Percentiles rank a stretch among this genome's conserved stretches.
Conservation (phyloP, 345 rosid genomes). For the Salix brachista region DNA sequence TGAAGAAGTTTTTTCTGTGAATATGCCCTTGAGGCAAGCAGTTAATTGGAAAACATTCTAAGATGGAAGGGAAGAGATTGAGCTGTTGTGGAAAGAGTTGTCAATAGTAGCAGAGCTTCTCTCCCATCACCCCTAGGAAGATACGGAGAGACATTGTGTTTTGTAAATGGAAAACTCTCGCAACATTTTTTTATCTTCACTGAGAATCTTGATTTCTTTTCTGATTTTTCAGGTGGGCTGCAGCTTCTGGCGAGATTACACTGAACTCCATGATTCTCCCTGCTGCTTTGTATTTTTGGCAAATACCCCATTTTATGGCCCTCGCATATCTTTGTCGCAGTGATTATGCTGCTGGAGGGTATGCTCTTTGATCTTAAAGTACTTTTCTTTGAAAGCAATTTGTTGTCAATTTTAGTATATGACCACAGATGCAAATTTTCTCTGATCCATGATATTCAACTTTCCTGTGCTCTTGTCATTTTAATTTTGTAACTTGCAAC, state of each 20-base stretch:
- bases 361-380: slow-evolving; percentile 13
- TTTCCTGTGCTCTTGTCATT: background rate
- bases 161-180: too few species aligned
- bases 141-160: background rate
- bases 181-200: background rate
- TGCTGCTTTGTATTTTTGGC: slow-evolving; percentile 96
- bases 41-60: background rate
- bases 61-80: background rate
- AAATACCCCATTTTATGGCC: slow-evolving; percentile 98
- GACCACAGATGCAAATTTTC: background rate
- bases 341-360: slow-evolving; percentile 98
- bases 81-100: background rate
- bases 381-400: background rate
- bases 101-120: background rate
- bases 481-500: too few species aligned
- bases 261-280: slow-evolving; percentile 75
- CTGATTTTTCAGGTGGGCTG: slow-evolving; percentile 71
- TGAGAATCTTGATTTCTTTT: background rate
- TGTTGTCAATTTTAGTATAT: background rate
- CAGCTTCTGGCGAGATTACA: slow-evolving; percentile 74
- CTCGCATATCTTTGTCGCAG: slow-evolving; percentile 77
- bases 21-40: background rate
- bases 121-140: background rate
- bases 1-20: background rate
- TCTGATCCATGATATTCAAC: background rate